These are phyloP conservation scores for Coemansia sp. DNA, from an alignment of 192 early-diverging fungal species.

Conservation along the genomic window DNA sequence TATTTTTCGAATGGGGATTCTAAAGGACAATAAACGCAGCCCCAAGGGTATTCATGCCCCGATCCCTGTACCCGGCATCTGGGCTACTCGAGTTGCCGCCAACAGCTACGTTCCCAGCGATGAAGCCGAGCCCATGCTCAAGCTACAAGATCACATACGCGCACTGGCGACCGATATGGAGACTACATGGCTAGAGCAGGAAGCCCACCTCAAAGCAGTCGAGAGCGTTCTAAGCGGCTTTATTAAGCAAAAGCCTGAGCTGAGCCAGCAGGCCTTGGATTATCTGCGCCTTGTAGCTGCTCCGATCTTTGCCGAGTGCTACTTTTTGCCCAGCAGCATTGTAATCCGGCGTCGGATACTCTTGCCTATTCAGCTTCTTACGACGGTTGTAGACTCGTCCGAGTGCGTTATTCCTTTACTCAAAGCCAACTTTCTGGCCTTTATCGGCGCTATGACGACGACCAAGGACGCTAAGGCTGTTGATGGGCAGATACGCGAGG, in stretches of 20 bases:
- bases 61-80: slow-evolving; percentile 44
- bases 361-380: slow-evolving; percentile 32
- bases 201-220: slow-evolving; percentile 32
- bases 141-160: slow-evolving; percentile 15
- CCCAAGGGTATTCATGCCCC: slow-evolving; percentile 36
- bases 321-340: slow-evolving; percentile 36
- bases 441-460: slow-evolving; percentile 19
- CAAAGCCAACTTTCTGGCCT: slow-evolving; percentile 41
- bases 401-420: slow-evolving; percentile 20
- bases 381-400: slow-evolving; percentile 24
- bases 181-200: slow-evolving; percentile 48
- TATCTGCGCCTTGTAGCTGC: slow-evolving; percentile 37
- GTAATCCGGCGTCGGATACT: slow-evolving; percentile 36
- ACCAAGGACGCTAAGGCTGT: slow-evolving; percentile 7
- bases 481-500: not conserved
- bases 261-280: slow-evolving; percentile 5
- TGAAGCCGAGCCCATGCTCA: not conserved
- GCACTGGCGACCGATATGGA: slow-evolving; percentile 2
- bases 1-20: slow-evolving; percentile 36
- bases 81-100: slow-evolving; percentile 13
- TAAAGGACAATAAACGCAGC: slow-evolving; percentile 29
- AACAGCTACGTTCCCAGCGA: not conserved
- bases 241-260: not conserved
- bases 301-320: slow-evolving; percentile 50
- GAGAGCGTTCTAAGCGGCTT: slow-evolving; percentile 8